Conservation (phyloP, 2,329 filamentous ascomycete species). For the Talaromyces sp. region DNA sequence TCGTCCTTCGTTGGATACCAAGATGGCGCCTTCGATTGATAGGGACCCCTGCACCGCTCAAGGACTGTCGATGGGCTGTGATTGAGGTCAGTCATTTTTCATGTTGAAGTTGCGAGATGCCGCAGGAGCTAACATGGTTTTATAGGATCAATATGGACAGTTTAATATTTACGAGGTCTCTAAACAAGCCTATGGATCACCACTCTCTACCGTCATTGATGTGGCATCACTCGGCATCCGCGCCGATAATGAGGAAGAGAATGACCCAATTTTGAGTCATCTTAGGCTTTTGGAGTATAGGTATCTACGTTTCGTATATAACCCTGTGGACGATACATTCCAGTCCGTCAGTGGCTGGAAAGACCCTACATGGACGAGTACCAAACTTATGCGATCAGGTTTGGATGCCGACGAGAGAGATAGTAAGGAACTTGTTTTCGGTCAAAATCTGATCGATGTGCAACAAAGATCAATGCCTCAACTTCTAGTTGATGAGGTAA, state of each 20-base stretch:
- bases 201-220: conserved; percentile 60
- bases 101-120: background rate
- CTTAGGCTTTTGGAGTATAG: conserved; percentile 84
- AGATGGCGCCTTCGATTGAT: conserved; percentile 76
- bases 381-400: conserved; percentile 69
- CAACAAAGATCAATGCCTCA: conserved; percentile 81
- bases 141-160: conserved; percentile 89
- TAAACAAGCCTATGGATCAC: conserved; percentile 56
- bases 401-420: conserved; percentile 86
- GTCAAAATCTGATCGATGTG: conserved; percentile 86
- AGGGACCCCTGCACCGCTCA: conserved; percentile 65
- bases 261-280: conserved; percentile 70
- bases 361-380: conserved; percentile 81
- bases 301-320: conserved; percentile 89
- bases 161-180: conserved; percentile 72
- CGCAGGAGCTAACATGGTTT: background rate
- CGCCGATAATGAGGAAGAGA: conserved; percentile 66
- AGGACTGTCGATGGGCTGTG: conserved; percentile 83
- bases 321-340: conserved; percentile 86
- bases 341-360: conserved; percentile 86
- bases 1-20: conserved; percentile 86
- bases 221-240: conserved; percentile 54
- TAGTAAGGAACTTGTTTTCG: conserved; percentile 80
- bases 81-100: conserved; percentile 62
- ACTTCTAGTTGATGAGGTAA: conserved; percentile 81